These are phyloP conservation scores for Syzygium aqueum DNA, from an alignment of 345 rosid species.

Conservation along the genomic window DNA sequence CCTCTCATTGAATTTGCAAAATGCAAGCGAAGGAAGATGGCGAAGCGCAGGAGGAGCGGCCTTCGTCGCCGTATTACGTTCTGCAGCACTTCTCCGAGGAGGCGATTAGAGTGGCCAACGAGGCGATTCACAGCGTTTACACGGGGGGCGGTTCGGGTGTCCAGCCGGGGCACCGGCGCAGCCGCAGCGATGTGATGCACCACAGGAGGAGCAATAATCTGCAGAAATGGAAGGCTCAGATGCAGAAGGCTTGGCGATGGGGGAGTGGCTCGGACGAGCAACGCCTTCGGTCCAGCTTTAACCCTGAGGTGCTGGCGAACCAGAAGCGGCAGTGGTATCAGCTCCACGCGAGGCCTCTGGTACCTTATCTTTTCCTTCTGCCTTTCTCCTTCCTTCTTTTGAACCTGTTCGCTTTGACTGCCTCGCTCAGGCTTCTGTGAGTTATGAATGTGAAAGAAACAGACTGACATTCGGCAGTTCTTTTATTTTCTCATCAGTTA, in stretches of 20 bases:
- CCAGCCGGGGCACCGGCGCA: constrained; percentile 32
- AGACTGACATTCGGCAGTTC: not conserved
- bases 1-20: not conserved
- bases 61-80: constrained; percentile 15
- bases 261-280: constrained; percentile 46
- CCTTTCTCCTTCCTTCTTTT: not conserved
- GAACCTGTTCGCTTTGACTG: not conserved
- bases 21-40: constrained; percentile 46
- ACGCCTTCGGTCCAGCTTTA: constrained; percentile 39
- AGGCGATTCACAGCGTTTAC: constrained; percentile 21
- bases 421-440: not conserved
- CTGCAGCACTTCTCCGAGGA: constrained; percentile 30
- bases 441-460: not conserved
- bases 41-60: constrained; percentile 34
- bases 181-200: constrained; percentile 46
- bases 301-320: constrained; percentile 91
- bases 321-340: constrained; percentile 98
- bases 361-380: constrained; percentile 13
- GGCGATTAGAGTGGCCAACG: constrained; percentile 38
- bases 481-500: not conserved
- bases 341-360: constrained; percentile 78
- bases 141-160: constrained; percentile 1
- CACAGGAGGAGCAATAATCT: constrained; percentile 33
- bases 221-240: constrained; percentile 54
- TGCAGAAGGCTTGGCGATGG: constrained; percentile 93